Evolutionary conservation across 164 flowering plant genomes (phyloP).

Genomic region (Sedum album): DNA sequence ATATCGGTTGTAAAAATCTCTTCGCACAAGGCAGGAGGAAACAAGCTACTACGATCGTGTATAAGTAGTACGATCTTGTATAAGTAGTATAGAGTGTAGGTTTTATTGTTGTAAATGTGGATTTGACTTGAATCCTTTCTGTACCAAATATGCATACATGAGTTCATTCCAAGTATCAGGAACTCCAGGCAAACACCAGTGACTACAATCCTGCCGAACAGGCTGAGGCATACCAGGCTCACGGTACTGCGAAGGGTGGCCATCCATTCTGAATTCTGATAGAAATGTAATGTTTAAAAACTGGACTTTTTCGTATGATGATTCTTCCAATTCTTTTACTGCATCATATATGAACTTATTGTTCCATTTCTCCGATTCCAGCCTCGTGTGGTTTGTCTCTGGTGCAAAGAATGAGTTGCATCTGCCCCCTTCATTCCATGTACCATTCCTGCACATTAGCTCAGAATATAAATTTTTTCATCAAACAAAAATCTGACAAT

Average conservation of each 20-base stretch:
- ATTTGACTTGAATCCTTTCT: constrained; percentile 22
- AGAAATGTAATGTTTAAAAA: constrained; percentile 65
- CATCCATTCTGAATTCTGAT: constrained; percentile 55
- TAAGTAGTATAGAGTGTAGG: too few relatives aligned
- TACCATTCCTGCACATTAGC: constrained; percentile 42
- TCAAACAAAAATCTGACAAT: background rate
- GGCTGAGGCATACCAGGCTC: constrained; percentile 46
- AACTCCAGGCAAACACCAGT: constrained; percentile 85
- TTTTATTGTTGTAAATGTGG: background rate
- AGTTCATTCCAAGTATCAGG: constrained; percentile 77
- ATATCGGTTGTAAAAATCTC: too few relatives aligned
- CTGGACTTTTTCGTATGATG: constrained; percentile 20
- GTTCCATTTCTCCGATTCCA: constrained; percentile 40
- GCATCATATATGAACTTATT: constrained; percentile 30
- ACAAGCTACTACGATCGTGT: too few relatives aligned
- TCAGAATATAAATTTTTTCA: too few relatives aligned
- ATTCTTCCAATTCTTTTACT: constrained; percentile 30
- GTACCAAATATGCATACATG: constrained; percentile 42
- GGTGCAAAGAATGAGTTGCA: constrained; percentile 39
- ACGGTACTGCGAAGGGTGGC: constrained; percentile 52
- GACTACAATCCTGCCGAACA: constrained; percentile 61
- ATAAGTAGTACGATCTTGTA: too few relatives aligned
- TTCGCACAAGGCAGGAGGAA: too few relatives aligned
- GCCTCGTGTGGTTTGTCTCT: constrained; percentile 34
- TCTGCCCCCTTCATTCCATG: constrained; percentile 57